Evolutionary conservation across 768 basidiomycete genomes (phyloP), one percentile per base, ranked within the genome.

Genomic region (Mycena maculata): DNA sequence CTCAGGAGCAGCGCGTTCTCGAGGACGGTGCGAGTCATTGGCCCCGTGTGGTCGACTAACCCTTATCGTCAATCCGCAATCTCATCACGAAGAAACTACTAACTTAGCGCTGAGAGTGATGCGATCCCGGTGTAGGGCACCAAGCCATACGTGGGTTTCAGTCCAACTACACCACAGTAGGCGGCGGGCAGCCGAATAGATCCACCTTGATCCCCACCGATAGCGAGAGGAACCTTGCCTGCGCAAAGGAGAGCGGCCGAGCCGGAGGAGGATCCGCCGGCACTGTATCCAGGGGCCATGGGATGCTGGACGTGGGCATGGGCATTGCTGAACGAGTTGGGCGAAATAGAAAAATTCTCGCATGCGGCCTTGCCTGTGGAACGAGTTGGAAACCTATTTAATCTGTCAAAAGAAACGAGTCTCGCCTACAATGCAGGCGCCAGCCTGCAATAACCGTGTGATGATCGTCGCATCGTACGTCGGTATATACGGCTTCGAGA

Each of bases 341-440:
- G 65, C 7, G 69, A 49, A 89, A 92, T 91, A 4, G 91, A 91
- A 72, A 93, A 92, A 76, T 93, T 92, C 71, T 93, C 92, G 77
- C 90, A 90, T 73, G 90, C 90, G 2, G 90, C 85, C 76, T 92
- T 92, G n/a, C n/a, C n/a, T n/a, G n/a, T n/a, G n/a, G n/a, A n/a
- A n/a, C n/a, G n/a, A n/a, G n/a, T n/a, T n/a, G n/a, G n/a, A n/a
- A n/a, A n/a, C n/a, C n/a, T n/a, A n/a, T n/a, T n/a, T n/a, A n/a
- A n/a, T n/a, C n/a, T n/a, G n/a, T n/a, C n/a, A n/a, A n/a, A n/a
- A n/a, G n/a, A n/a, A n/a, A n/a, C n/a, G n/a, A n/a, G n/a, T n/a
- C n/a, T n/a, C n/a, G 5, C 90, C 92, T 1, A 86, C 70, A 16
- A 92, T 80, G 5, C 79, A 64, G 0, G 85, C 90, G 3, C 90